Percentiles rank a stretch among this genome's conserved stretches.
Conservation (phyloP, 768 basidiomycete species). For the Brasilioporus rufonigricans region DNA sequence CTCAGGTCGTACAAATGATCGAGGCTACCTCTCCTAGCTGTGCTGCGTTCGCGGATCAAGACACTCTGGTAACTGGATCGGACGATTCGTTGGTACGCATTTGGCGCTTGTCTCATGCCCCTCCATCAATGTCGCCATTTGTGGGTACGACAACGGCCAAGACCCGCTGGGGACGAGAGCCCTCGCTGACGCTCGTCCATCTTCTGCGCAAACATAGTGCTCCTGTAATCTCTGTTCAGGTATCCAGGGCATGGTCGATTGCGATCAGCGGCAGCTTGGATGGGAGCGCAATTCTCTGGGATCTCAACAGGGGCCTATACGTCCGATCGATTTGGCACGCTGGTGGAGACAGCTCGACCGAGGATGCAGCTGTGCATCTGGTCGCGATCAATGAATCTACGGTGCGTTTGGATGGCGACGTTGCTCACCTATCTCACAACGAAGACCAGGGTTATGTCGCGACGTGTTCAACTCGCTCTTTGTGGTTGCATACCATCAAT, state of each 20-base stretch:
- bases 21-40: constrained; percentile 73
- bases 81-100: constrained; percentile 79
- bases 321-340: constrained; percentile 78
- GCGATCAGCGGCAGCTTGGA: constrained; percentile 83
- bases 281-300: constrained; percentile 87
- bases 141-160: constrained; percentile 15
- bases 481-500: constrained; percentile 87
- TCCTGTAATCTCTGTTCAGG: constrained; percentile 62
- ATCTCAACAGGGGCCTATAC: constrained; percentile 81
- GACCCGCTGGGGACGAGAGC: constrained; percentile 21
- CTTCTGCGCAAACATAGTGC: constrained; percentile 80
- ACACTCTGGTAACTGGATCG: constrained; percentile 76
- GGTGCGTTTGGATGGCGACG: constrained; percentile 42
- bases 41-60: constrained; percentile 73
- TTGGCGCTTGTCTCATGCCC: constrained; percentile 59
- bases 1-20: constrained; percentile 69
- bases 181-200: constrained; percentile 51
- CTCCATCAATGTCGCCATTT: constrained; percentile 18
- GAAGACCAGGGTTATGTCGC: constrained; percentile 79
- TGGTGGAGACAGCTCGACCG: constrained; percentile 15
- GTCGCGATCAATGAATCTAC: constrained; percentile 85
- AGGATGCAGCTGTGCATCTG: constrained; percentile 52
- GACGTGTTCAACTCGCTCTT: constrained; percentile 66
- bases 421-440: neutral
- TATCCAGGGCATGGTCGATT: constrained; percentile 80